Conservation (phyloP, 2,329 filamentous ascomycete species). For the Epichloe coenophiala region DNA sequence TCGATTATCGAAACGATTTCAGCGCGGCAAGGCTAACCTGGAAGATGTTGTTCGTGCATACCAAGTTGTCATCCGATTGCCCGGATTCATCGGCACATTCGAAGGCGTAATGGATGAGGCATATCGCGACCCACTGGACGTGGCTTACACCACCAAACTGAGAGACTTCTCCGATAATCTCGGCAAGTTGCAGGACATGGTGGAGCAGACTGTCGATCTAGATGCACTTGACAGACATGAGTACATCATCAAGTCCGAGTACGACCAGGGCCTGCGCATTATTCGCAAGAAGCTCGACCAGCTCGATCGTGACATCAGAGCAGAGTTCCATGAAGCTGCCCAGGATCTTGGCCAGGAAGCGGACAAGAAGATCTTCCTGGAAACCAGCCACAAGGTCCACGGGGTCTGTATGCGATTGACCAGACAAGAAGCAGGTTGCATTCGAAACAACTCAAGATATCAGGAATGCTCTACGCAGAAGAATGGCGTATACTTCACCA, state of each 20-base stretch:
- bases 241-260: constrained; percentile 98
- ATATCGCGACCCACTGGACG: constrained; percentile 77
- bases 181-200: constrained; percentile 87
- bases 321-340: constrained; percentile 64
- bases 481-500: constrained; percentile 98
- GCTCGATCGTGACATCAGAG: constrained; percentile 67
- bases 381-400: constrained; percentile 79
- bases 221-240: constrained; percentile 94
- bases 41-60: constrained; percentile 95
- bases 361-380: constrained; percentile 98
- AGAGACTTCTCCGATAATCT: constrained; percentile 64
- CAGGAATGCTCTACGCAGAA: constrained; percentile 97
- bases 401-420: constrained; percentile 95
- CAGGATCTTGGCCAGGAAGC: constrained; percentile 76
- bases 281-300: constrained; percentile 86
- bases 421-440: constrained; percentile 78
- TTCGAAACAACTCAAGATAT: constrained; percentile 80
- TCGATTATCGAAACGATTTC: constrained; percentile 85
- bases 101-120: constrained; percentile 92
- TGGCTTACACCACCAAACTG: constrained; percentile 75
- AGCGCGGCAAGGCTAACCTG: constrained; percentile 76
- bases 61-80: constrained; percentile 83
- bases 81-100: constrained; percentile 77
- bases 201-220: constrained; percentile 93
- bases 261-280: constrained; percentile 76